Percentiles rank a stretch among this genome's conserved stretches.
phyloP scores from a whole-genome alignment of 352 stramenopile genomes.

The Globisporangium acanthophoron region DNA sequence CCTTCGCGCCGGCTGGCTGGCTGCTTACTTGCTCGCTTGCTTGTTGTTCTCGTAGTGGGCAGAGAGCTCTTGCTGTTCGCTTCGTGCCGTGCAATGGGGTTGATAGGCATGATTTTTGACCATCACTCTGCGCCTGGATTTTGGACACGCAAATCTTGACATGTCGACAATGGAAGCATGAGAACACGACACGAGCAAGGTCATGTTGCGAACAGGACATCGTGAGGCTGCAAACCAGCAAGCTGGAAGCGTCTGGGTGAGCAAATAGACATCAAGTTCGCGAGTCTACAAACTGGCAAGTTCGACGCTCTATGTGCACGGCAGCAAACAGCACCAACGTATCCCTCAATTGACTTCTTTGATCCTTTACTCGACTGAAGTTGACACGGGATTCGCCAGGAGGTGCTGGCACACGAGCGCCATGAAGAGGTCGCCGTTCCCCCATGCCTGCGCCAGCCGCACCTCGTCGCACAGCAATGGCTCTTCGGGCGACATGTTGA shows the following conservation, averaged over 20 bases:
- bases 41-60: no score
- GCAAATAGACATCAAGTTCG: no score
- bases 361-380: no score
- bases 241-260: no score
- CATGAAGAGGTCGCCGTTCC: conserved; percentile 57
- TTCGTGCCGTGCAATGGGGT: neutral
- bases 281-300: no score
- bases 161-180: neutral
- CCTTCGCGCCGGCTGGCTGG: no score
- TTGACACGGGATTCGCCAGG: conserved; percentile 3
- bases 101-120: neutral
- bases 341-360: no score
- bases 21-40: neutral
- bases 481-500: conserved; percentile 36
- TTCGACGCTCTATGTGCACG: no score
- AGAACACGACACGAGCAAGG: neutral
- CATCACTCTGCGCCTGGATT: neutral
- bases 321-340: no score
- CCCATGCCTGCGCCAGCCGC: conserved; percentile 28
- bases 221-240: no score
- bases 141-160: neutral
- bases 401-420: conserved; percentile 44
- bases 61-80: neutral
- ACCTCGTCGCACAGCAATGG: conserved; percentile 36
- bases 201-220: neutral